A percentile compares a stretch with the other conserved stretches of the same genome.
These are phyloP conservation scores for Globisporangium yorkense DNA, from an alignment of 352 stramenopile species.

Conservation along the genomic window DNA sequence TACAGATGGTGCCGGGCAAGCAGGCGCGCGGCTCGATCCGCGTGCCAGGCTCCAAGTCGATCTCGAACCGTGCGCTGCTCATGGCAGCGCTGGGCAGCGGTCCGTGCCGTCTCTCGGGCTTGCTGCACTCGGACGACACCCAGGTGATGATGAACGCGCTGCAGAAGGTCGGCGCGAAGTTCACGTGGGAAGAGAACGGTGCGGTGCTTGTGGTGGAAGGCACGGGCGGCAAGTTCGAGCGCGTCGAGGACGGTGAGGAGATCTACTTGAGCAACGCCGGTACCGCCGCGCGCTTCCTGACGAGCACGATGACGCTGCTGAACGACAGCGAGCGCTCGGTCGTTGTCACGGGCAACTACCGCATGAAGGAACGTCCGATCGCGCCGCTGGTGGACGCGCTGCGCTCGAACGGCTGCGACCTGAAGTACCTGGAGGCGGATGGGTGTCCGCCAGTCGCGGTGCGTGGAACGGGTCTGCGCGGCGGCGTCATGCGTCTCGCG, in stretches of 20 bases:
- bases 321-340: constrained; percentile 34
- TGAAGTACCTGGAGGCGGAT: constrained; percentile 57
- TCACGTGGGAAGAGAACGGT: constrained; percentile 74
- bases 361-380: constrained; percentile 97
- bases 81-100: constrained; percentile 91
- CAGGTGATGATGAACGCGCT: constrained; percentile 97
- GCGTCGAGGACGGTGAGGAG: constrained; percentile 40
- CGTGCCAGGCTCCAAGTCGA: constrained; percentile 96
- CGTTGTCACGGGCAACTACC: constrained; percentile 90
- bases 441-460: constrained; percentile 77
- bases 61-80: constrained; percentile 96
- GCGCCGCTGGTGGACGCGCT: constrained; percentile 93
- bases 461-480: constrained; percentile 60
- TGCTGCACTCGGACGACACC: constrained; percentile 97
- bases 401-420: constrained; percentile 78
- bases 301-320: constrained; percentile 83
- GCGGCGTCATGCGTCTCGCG: constrained; percentile 80
- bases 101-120: constrained; percentile 76
- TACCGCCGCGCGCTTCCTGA: constrained; percentile 94
- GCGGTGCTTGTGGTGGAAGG: constrained; percentile 70
- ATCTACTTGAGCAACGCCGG: constrained; percentile 87
- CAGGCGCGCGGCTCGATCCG: constrained; percentile 52
- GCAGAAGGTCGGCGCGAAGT: constrained; percentile 84
- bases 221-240: constrained; percentile 58
- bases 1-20: constrained; percentile 45